These are phyloP conservation scores for Bothriochloa decipiens DNA, from an alignment of 176 grass and related monocot species.

Conservation along the genomic window DNA sequence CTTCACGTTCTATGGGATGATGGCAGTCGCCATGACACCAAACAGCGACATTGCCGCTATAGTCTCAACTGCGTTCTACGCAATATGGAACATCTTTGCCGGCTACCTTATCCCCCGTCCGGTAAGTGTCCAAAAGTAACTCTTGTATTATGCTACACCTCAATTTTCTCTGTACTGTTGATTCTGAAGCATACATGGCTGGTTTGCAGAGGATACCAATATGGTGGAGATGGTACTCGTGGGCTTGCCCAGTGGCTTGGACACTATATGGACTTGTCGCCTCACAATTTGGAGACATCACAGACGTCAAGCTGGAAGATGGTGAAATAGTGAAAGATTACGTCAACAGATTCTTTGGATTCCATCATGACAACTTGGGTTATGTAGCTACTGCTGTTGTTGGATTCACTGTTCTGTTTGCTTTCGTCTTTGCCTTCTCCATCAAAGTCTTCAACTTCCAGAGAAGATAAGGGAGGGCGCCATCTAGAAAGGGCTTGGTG, in stretches of 20 bases:
- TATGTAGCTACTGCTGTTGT: constrained; percentile 71
- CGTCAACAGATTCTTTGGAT: constrained; percentile 63
- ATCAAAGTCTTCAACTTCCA: constrained; percentile 75
- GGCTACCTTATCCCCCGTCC: constrained; percentile 84
- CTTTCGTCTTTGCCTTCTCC: constrained; percentile 63
- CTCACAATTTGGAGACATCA: constrained; percentile 78
- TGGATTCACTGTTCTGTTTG: constrained; percentile 63
- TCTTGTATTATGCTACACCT: constrained; percentile 13
- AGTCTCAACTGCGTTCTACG: constrained; percentile 86
- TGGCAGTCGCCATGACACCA: constrained; percentile 92
- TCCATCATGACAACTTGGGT: constrained; percentile 67
- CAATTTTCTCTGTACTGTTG: background rate
- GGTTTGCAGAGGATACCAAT: constrained; percentile 86
- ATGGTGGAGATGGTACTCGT: constrained; percentile 98
- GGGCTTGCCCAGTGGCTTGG: constrained; percentile 89
- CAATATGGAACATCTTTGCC: constrained; percentile 93
- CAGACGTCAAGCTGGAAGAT: constrained; percentile 4
- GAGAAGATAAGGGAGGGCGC: constrained; percentile 45
- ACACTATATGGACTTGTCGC: constrained; percentile 86
- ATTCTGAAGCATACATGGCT: constrained; percentile 39
- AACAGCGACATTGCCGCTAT: constrained; percentile 89
- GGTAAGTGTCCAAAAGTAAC: constrained; percentile 48
- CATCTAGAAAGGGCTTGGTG: background rate
- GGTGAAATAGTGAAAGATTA: constrained; percentile 59
- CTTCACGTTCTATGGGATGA: constrained; percentile 99